These are phyloP conservation scores for Microdochium bolleyi DNA, from an alignment of 2,329 filamentous ascomycete genomes.

Conservation along the genomic window DNA sequence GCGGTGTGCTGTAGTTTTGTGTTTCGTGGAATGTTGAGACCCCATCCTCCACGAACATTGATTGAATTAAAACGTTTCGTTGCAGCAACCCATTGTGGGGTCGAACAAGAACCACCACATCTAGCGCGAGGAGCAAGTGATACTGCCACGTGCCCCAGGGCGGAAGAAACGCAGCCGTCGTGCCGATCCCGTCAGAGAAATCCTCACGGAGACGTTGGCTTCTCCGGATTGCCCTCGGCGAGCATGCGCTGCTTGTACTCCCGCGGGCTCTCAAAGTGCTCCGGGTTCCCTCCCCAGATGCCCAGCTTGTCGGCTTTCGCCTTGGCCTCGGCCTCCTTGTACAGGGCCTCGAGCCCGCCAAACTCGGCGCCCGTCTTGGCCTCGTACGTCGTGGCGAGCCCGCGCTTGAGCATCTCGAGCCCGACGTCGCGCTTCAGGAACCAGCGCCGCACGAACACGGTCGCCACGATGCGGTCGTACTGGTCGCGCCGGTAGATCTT, in stretches of 20 bases:
- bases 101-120: too few species aligned
- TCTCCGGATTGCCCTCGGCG: conserved; percentile 13
- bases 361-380: conserved; percentile 87
- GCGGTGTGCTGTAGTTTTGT: too few species aligned
- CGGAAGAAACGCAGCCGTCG: conserved; percentile 17
- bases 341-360: conserved; percentile 59
- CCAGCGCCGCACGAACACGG: conserved; percentile 65
- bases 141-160: neutral
- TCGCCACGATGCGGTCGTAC: conserved; percentile 84
- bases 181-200: too few species aligned
- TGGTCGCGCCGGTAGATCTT: conserved; percentile 81
- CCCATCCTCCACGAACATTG: too few species aligned
- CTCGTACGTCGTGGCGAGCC: conserved; percentile 87
- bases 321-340: conserved; percentile 56
- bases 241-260: conserved; percentile 66
- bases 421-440: conserved; percentile 74
- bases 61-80: too few species aligned
- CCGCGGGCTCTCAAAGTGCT: conserved; percentile 71
- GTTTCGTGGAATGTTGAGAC: too few species aligned
- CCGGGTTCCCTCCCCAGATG: conserved; percentile 65
- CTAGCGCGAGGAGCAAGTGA: too few species aligned
- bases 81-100: too few species aligned
- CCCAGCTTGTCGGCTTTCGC: conserved; percentile 60
- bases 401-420: conserved; percentile 77
- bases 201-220: neutral